phyloP scores from a whole-genome alignment of 106 monocot genomes.

The Narthecium ossifragum region DNA sequence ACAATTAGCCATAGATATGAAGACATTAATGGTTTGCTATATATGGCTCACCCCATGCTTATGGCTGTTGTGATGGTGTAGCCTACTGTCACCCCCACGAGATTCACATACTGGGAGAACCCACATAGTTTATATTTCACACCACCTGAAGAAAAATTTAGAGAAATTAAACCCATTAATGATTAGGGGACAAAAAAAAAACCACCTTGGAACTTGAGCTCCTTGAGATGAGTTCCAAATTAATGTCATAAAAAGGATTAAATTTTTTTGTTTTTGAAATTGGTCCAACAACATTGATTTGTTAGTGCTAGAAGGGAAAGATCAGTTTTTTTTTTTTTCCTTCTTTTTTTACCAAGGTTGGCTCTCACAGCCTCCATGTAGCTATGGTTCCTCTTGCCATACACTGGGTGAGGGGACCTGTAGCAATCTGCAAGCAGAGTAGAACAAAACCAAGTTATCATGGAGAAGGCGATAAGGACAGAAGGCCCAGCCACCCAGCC shows the following conservation, averaged over 20 bases:
- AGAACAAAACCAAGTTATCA: slow-evolving; percentile 26
- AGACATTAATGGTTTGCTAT: no score
- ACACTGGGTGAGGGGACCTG: slow-evolving; percentile 9
- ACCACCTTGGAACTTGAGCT: no score
- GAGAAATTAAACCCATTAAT: no score
- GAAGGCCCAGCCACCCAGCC: slow-evolving; percentile 20
- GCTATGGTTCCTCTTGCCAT: slow-evolving; percentile 26
- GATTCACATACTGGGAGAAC: slow-evolving; percentile 70
- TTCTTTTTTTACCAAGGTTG: slow-evolving; percentile 15
- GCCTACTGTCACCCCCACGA: slow-evolving; percentile 65
- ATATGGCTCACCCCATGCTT: slow-evolving; percentile 68
- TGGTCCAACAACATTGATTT: no score
- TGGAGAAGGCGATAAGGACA: slow-evolving; percentile 15
- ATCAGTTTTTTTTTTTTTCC: neutral
- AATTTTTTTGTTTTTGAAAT: no score
- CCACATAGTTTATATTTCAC: slow-evolving; percentile 44
- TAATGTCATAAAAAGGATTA: no score
- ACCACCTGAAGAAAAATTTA: slow-evolving; percentile 33
- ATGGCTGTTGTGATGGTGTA: slow-evolving; percentile 86
- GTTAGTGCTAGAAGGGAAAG: no score
- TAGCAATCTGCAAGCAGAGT: slow-evolving; percentile 23
- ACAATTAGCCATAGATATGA: no score
- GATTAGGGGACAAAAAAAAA: no score
- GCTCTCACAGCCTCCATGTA: slow-evolving; percentile 27
- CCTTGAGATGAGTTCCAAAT: no score